A percentile compares a stretch with the other conserved stretches of the same genome.
These are phyloP conservation scores for Rickenella mellea DNA, from an alignment of 768 basidiomycete species.

Conservation along the genomic window DNA sequence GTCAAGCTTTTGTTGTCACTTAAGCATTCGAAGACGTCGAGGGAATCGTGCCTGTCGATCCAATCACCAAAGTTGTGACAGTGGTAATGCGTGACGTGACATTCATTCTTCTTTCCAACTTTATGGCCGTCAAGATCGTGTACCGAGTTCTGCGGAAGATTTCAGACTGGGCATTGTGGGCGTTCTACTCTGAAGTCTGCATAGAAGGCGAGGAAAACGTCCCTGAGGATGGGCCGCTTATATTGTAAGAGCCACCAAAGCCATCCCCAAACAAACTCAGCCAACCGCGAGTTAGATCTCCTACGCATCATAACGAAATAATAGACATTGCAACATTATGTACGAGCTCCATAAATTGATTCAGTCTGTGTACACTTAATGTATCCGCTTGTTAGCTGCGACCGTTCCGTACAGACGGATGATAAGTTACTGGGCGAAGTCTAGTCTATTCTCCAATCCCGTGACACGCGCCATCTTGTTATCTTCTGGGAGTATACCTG, in stretches of 20 bases:
- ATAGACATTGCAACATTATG: slow-evolving; percentile 44
- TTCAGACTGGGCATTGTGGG: slow-evolving; percentile 49
- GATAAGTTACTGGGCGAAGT: slow-evolving; percentile 66
- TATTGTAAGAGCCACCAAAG: slow-evolving; percentile 34
- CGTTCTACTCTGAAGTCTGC: slow-evolving; percentile 54
- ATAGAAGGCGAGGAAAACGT: slow-evolving; percentile 51
- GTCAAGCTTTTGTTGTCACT: no score
- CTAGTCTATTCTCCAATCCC: slow-evolving; percentile 54
- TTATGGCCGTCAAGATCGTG: slow-evolving; percentile 41
- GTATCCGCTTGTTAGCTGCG: slow-evolving; percentile 27
- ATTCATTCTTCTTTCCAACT: slow-evolving; percentile 1
- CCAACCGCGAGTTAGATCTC: slow-evolving; percentile 27
- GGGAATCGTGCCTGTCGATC: no score
- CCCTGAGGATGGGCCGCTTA: slow-evolving; percentile 43
- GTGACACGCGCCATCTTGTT: slow-evolving; percentile 39
- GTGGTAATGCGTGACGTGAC: no score
- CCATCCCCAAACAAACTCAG: neutral
- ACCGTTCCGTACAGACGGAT: slow-evolving; percentile 51
- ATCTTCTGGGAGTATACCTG: slow-evolving; percentile 66
- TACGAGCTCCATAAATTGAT: slow-evolving; percentile 12
- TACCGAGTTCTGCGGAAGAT: slow-evolving; percentile 52
- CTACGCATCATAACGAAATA: slow-evolving; percentile 63
- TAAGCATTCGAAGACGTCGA: no score
- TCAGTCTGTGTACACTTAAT: neutral
- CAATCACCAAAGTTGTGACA: no score